phyloP scores from a whole-genome alignment of 306 rosid species.

The Oemleria cerasiformis region DNA sequence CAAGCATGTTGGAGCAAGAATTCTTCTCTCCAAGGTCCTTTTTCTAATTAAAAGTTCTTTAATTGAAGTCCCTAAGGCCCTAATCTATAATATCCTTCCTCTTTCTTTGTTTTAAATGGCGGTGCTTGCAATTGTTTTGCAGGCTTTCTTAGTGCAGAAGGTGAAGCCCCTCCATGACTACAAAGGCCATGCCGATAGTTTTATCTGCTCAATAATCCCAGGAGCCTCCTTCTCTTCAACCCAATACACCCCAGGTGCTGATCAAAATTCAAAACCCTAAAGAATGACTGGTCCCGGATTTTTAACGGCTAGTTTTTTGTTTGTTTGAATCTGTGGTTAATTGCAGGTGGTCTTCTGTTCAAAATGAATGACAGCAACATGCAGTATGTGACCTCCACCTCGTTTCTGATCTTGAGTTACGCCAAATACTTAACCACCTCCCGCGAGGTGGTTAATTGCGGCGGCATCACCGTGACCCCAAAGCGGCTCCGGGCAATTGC shows the following conservation, averaged over 20 bases:
- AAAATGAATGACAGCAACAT: slow-evolving; percentile 82
- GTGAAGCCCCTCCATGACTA: slow-evolving; percentile 71
- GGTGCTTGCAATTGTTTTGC: slow-evolving; percentile 2
- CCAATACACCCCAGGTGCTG: slow-evolving; percentile 70
- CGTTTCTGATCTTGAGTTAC: slow-evolving; percentile 71
- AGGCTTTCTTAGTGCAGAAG: slow-evolving; percentile 82
- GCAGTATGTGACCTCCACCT: slow-evolving; percentile 94
- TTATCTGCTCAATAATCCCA: slow-evolving; percentile 81
- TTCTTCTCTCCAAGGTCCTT: slow-evolving; percentile 83
- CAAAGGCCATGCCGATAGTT: slow-evolving; percentile 88
- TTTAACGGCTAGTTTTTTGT: slow-evolving; percentile 41
- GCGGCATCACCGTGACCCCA: slow-evolving; percentile 59
- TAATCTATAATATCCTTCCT: not conserved
- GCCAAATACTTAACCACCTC: slow-evolving; percentile 82
- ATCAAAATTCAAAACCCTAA: no score
- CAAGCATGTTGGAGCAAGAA: slow-evolving; percentile 91
- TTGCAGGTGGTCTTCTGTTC: slow-evolving; percentile 80
- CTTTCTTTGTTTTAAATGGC: not conserved
- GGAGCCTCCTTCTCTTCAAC: slow-evolving; percentile 66
- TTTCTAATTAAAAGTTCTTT: not conserved
- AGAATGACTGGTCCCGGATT: slow-evolving; percentile 34
- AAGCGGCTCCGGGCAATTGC: slow-evolving; percentile 65
- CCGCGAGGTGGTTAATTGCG: slow-evolving; percentile 58
- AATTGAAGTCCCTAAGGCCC: no score
- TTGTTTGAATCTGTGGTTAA: not conserved